Conservation (phyloP, 2,329 filamentous ascomycete genomes). For the Fusarium bulbicola region DNA sequence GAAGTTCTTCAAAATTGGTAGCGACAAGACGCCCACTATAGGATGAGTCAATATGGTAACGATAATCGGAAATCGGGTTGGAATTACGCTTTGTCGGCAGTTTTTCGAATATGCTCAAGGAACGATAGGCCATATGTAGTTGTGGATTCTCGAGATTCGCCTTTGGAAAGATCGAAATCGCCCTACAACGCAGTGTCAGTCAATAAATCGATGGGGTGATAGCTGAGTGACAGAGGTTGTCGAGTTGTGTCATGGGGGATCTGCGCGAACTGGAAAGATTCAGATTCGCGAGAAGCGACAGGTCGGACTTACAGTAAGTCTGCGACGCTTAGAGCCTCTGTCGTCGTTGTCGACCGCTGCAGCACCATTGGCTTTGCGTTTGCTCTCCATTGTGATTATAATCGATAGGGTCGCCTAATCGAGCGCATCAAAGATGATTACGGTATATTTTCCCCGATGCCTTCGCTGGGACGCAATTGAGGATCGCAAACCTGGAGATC, state of each 20-base stretch:
- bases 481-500: slow-evolving; percentile 28
- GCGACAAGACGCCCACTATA: slow-evolving; percentile 78
- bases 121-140: slow-evolving; percentile 77
- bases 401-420: slow-evolving; percentile 37
- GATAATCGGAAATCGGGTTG: not conserved
- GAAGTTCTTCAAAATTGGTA: slow-evolving; percentile 77
- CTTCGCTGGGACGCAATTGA: slow-evolving; percentile 42
- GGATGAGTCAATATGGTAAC: slow-evolving; percentile 31
- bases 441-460: not conserved
- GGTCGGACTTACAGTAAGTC: slow-evolving; percentile 58
- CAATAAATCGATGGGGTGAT: not conserved
- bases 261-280: not conserved
- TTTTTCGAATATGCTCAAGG: slow-evolving; percentile 77
- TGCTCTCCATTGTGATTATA: slow-evolving; percentile 60
- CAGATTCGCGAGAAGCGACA: slow-evolving; percentile 4
- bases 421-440: slow-evolving; percentile 41
- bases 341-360: slow-evolving; percentile 59
- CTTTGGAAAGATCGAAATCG: slow-evolving; percentile 60
- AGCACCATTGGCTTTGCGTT: slow-evolving; percentile 63
- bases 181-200: slow-evolving; percentile 40
- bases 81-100: slow-evolving; percentile 82
- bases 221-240: not conserved
- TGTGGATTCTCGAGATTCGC: slow-evolving; percentile 74
- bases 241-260: not conserved
- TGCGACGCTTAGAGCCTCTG: slow-evolving; percentile 65